Evolutionary conservation across 176 grass and related monocot species (phyloP).

Genomic region (bread wheat (Triticum aestivum)): DNA sequence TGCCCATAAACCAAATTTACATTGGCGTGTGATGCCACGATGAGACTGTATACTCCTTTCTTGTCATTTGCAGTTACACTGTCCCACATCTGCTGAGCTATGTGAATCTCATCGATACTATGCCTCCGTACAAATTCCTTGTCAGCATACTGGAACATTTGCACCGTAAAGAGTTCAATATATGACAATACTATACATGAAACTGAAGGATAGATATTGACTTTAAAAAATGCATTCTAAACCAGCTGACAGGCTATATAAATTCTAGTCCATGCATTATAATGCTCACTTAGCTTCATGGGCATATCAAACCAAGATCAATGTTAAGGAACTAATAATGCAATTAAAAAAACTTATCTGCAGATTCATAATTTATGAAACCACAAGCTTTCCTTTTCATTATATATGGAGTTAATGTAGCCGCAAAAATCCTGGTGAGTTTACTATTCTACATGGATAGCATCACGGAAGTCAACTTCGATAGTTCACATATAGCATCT

Average conservation of each 20-base stretch:
- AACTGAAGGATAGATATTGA: not conserved
- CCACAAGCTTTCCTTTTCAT: not conserved
- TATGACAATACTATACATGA: conserved; percentile 17
- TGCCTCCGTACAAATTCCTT: conserved; percentile 64
- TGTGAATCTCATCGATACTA: conserved; percentile 52
- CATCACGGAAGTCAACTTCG: conserved; percentile 12
- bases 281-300: conserved; percentile 16
- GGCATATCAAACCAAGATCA: conserved; percentile 13
- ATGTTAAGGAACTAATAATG: not conserved
- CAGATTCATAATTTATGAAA: conserved; percentile 9
- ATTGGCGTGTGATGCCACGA: conserved; percentile 70
- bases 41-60: conserved; percentile 71
- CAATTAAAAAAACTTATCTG: conserved; percentile 12
- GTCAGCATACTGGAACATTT: conserved; percentile 81
- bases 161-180: conserved; percentile 23
- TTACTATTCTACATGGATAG: not conserved
- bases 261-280: conserved; percentile 16
- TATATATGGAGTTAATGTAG: not conserved
- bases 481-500: conserved; percentile 17
- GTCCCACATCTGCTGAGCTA: conserved; percentile 80
- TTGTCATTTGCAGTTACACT: conserved; percentile 71
- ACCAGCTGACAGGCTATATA: conserved; percentile 10
- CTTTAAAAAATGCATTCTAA: conserved; percentile 12
- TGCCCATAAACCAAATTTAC: conserved; percentile 72
- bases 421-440: not conserved